Evolutionary conservation across 1,284 basidiomycete genomes (phyloP).

Genomic region (Trichosporon asahii): DNA sequence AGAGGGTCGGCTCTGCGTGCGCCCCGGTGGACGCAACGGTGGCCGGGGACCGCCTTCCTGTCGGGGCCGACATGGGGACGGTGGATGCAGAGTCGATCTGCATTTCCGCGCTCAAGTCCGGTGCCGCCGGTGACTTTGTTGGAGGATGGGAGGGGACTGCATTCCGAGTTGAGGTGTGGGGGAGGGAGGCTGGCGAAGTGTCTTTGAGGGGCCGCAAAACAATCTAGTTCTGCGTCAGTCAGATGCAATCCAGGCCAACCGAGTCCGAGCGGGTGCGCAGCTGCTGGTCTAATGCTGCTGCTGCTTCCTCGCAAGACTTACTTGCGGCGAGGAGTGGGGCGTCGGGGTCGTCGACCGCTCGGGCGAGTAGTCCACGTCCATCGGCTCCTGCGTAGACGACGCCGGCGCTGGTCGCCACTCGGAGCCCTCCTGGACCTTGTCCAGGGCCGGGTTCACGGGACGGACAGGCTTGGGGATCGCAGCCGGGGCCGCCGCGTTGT

Average conservation of each 20-base stretch:
- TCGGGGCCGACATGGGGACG: conserved; percentile 7
- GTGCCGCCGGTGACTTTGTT: neutral
- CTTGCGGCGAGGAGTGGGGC: conserved; percentile 53
- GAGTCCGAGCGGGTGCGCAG: neutral
- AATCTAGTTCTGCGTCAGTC: conserved; percentile 41
- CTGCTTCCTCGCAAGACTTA: conserved; percentile 31
- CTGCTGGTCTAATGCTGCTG: neutral
- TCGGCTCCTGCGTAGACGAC: conserved; percentile 21
- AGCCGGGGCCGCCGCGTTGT: conserved; percentile 10
- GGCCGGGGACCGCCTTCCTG: neutral
- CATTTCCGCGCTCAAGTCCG: neutral
- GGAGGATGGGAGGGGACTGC: neutral
- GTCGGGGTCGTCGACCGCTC: conserved; percentile 50
- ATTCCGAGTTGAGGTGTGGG: conserved; percentile 33
- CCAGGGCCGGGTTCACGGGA: conserved; percentile 20
- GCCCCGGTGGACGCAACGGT: neutral
- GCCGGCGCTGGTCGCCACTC: conserved; percentile 17
- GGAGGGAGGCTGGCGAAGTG: conserved; percentile 48
- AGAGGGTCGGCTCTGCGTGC: conserved; percentile 11
- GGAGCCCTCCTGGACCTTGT: conserved; percentile 31
- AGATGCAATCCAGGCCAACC: conserved; percentile 19
- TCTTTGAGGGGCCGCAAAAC: conserved; percentile 46
- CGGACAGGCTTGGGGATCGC: neutral
- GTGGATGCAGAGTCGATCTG: conserved; percentile 10
- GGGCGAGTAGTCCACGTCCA: conserved; percentile 43